phyloP scores from a whole-genome alignment of 345 rosid species.

The Bruguiera parviflora region DNA sequence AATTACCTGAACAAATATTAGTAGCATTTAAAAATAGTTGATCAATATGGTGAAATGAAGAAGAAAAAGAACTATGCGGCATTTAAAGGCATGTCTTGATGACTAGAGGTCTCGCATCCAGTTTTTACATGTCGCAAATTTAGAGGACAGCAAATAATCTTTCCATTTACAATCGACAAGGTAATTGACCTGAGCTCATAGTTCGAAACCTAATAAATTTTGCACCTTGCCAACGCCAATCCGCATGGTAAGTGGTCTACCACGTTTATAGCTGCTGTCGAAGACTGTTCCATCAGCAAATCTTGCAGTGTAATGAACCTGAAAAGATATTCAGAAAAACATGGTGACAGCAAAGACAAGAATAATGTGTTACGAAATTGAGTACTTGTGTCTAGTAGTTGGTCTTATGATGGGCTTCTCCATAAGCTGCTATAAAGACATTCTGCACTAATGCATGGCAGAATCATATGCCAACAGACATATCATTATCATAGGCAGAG shows the following conservation, averaged over 20 bases:
- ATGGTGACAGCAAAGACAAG: background rate
- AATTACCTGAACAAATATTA: slow-evolving; percentile 55
- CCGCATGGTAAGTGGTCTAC: slow-evolving; percentile 89
- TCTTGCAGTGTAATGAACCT: slow-evolving; percentile 92
- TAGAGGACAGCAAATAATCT: too few relatives aligned
- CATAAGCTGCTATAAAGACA: too few relatives aligned
- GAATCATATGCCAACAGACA: too few relatives aligned
- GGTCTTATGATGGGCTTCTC: background rate
- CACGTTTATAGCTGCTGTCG: slow-evolving; percentile 93
- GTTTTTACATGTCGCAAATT: too few relatives aligned
- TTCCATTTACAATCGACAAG: background rate
- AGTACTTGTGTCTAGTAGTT: background rate
- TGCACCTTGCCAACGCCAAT: slow-evolving; percentile 87
- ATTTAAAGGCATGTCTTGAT: background rate
- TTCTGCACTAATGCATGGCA: too few relatives aligned
- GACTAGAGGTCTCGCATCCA: too few relatives aligned
- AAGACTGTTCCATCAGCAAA: slow-evolving; percentile 85
- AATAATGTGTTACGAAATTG: too few relatives aligned
- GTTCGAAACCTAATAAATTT: background rate
- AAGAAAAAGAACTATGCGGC: background rate
- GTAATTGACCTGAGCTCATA: background rate
- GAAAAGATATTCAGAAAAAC: slow-evolving; percentile 1
- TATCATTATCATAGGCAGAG: too few relatives aligned
- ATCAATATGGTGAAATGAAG: background rate
- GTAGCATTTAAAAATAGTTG: slow-evolving; percentile 1